Conservation (phyloP, 306 rosid species). For the Vachellia pachyceras region DNA sequence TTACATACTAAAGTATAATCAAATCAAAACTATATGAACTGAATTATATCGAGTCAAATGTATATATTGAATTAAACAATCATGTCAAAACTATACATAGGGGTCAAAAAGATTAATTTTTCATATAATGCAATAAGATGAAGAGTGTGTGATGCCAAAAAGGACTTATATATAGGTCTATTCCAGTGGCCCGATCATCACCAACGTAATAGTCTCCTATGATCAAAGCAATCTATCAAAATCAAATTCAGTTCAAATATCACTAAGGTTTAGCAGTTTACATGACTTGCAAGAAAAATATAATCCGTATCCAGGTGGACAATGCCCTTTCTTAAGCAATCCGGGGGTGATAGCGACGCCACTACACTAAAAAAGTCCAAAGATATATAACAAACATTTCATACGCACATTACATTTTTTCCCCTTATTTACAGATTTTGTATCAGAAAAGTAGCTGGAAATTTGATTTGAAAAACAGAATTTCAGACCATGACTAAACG, state of each 20-base stretch:
- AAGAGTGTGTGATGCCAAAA: neutral
- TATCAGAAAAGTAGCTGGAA: neutral
- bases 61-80: too few species aligned
- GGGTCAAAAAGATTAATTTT: too few species aligned
- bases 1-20: too few species aligned
- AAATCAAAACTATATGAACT: too few species aligned
- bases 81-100: too few species aligned
- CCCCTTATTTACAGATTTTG: neutral
- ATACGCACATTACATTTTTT: neutral
- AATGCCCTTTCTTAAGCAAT: neutral
- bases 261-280: conserved; percentile 21
- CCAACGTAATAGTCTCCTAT: conserved; percentile 10
- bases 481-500: neutral
- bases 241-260: conserved; percentile 1
- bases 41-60: too few species aligned
- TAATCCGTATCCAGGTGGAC: neutral
- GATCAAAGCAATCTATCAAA: conserved; percentile 22
- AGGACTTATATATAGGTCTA: neutral
- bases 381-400: neutral
- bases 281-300: conserved; percentile 20
- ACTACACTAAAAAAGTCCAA: neutral
- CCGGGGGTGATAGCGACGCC: conserved; percentile 13
- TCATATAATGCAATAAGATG: too few species aligned
- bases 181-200: conserved; percentile 16
- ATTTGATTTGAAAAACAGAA: neutral